A percentile compares a stretch with the other conserved stretches of the same genome.
phyloP scores from a whole-genome alignment of 805 yeast genomes.

The Nakazawaea siamensis region DNA sequence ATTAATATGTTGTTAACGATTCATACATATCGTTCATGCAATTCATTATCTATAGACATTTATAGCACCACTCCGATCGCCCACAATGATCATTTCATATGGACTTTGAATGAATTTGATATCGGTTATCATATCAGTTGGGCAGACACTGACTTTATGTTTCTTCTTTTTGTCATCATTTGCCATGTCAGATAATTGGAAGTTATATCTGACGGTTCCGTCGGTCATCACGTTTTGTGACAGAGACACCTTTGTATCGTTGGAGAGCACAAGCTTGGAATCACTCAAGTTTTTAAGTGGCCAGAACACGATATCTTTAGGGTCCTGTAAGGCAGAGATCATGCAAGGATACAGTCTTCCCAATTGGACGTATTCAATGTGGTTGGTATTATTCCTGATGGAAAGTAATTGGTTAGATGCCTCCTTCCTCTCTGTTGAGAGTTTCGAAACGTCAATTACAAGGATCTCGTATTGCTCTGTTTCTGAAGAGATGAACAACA shows the following conservation, averaged over 20 bases:
- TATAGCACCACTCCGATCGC: conserved; percentile 58
- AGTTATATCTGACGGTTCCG: background rate
- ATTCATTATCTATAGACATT: conserved; percentile 40
- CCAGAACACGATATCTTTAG: conserved; percentile 27
- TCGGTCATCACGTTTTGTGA: background rate
- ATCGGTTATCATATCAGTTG: conserved; percentile 43
- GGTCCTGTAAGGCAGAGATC: conserved; percentile 10
- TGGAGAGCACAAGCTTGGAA: conserved; percentile 18
- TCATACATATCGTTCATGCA: no score
- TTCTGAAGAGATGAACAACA: conserved; percentile 57
- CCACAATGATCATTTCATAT: conserved; percentile 53
- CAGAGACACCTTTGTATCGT: background rate
- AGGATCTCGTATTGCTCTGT: conserved; percentile 49
- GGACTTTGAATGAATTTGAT: conserved; percentile 40
- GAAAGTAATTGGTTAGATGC: background rate
- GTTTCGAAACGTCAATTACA: conserved; percentile 67
- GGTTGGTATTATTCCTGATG: background rate
- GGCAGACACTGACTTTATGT: conserved; percentile 24
- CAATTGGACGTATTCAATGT: conserved; percentile 8
- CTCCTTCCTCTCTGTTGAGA: conserved; percentile 39
- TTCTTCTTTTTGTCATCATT: conserved; percentile 3
- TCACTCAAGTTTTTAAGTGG: conserved; percentile 22
- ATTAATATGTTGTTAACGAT: no score
- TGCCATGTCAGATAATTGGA: background rate
- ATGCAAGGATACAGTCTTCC: conserved; percentile 13